These are phyloP conservation scores for Schizothecium vesticola DNA, from an alignment of 495 filamentous ascomycete genomes.

Conservation along the genomic window DNA sequence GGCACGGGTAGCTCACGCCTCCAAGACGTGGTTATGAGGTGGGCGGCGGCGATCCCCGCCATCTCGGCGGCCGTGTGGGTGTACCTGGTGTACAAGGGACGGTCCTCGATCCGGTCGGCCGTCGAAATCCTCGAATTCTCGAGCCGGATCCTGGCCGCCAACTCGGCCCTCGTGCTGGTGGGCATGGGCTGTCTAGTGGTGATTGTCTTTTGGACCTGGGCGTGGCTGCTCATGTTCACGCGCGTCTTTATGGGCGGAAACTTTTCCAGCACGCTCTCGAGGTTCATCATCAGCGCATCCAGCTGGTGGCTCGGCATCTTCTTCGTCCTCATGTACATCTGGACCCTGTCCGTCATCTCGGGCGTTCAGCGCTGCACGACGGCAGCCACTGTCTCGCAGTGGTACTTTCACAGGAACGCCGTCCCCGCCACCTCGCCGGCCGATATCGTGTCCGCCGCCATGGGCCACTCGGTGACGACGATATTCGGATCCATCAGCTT, in stretches of 20 bases:
- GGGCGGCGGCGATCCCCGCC: conserved; percentile 71
- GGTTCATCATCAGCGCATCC: conserved; percentile 73
- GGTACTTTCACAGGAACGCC: conserved; percentile 94
- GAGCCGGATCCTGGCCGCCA: conserved; percentile 77
- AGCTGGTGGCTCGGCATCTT: conserved; percentile 89
- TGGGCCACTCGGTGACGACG: conserved; percentile 72
- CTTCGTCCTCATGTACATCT: conserved; percentile 91
- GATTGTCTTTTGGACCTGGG: conserved; percentile 86
- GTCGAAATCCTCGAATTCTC: conserved; percentile 87
- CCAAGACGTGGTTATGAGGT: conserved; percentile 88
- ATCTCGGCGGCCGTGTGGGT: conserved; percentile 72
- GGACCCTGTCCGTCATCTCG: conserved; percentile 80
- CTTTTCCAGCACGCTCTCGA: conserved; percentile 51
- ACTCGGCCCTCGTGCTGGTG: conserved; percentile 74
- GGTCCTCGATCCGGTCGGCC: conserved; percentile 71
- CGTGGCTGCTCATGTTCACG: conserved; percentile 96
- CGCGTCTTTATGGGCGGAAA: conserved; percentile 86
- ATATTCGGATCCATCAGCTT: conserved; percentile 92
- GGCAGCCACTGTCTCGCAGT: conserved; percentile 92
- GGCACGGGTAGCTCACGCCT: conserved; percentile 60
- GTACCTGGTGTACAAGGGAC: conserved; percentile 71
- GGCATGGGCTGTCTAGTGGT: conserved; percentile 71
- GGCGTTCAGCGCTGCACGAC: conserved; percentile 87
- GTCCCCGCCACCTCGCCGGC: conserved; percentile 68
- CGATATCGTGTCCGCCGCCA: conserved; percentile 75